These are phyloP conservation scores for Helichrysum umbraculigerum DNA, from an alignment of 129 eudicot genomes.

Conservation along the genomic window DNA sequence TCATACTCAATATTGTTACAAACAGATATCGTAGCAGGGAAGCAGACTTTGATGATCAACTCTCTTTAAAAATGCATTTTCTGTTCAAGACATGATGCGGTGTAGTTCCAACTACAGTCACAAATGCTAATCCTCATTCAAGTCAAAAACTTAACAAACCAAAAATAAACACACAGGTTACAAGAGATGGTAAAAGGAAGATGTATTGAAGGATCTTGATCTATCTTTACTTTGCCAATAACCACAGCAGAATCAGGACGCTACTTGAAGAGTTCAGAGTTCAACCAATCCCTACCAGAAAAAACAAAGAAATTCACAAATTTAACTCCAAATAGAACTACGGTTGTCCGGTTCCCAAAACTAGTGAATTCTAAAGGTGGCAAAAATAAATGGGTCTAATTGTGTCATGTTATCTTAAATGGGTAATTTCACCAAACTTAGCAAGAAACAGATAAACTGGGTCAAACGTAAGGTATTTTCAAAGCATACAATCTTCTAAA, in stretches of 20 bases:
- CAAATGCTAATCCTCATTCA: constrained; percentile 23
- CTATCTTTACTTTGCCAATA: constrained; percentile 27
- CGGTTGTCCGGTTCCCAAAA: background rate
- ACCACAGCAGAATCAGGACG: constrained; percentile 16
- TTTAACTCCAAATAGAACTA: background rate
- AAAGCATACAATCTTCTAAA: background rate
- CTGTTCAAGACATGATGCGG: constrained; percentile 2
- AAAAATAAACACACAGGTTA: constrained; percentile 30
- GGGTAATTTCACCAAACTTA: background rate
- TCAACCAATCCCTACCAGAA: constrained; percentile 84
- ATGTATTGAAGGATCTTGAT: constrained; percentile 15
- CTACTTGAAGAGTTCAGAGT: constrained; percentile 70
- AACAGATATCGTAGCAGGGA: background rate
- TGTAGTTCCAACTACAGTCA: constrained; percentile 28
- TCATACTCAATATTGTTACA: background rate
- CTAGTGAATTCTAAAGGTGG: background rate
- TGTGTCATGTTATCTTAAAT: background rate
- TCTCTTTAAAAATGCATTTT: background rate
- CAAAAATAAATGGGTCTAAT: background rate
- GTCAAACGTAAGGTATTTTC: background rate
- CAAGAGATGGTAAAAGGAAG: constrained; percentile 16
- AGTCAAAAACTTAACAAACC: constrained; percentile 27
- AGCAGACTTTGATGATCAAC: background rate
- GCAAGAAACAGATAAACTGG: background rate
- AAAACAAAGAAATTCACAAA: background rate